A percentile compares a stretch with the other conserved stretches of the same genome.
phyloP scores from a whole-genome alignment of 176 grass and related monocot species.

The Phoenix dactylifera region DNA sequence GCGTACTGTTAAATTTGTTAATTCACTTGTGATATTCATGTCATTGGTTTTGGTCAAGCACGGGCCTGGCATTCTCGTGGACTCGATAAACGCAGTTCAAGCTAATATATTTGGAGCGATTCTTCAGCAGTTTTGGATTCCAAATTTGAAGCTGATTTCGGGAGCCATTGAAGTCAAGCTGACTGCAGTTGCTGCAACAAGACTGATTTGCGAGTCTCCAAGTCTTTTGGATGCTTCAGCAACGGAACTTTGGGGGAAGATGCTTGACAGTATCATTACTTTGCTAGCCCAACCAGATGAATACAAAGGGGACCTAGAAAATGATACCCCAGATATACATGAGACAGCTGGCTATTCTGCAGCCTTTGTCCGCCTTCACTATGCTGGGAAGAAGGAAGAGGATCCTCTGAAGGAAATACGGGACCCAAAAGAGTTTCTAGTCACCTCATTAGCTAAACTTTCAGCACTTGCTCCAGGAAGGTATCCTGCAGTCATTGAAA shows the following conservation, averaged over 20 bases:
- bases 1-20: slow-evolving; percentile 72
- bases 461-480: slow-evolving; percentile 65
- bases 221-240: slow-evolving; percentile 52
- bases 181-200: slow-evolving; percentile 73
- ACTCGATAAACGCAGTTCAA: slow-evolving; percentile 64
- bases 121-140: slow-evolving; percentile 79
- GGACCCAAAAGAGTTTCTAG: slow-evolving; percentile 74
- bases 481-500: slow-evolving; percentile 67
- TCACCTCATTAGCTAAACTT: slow-evolving; percentile 61
- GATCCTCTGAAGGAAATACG: slow-evolving; percentile 83
- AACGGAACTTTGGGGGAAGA: slow-evolving; percentile 70
- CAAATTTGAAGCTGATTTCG: slow-evolving; percentile 73
- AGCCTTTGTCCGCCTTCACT: slow-evolving; percentile 83
- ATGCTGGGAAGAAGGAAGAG: slow-evolving; percentile 82
- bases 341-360: slow-evolving; percentile 67
- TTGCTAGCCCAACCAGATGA: slow-evolving; percentile 63
- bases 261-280: slow-evolving; percentile 59
- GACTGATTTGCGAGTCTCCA: slow-evolving; percentile 74
- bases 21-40: slow-evolving; percentile 78
- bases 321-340: slow-evolving; percentile 52
- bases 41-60: slow-evolving; percentile 79
- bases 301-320: slow-evolving; percentile 41
- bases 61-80: slow-evolving; percentile 54
- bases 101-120: slow-evolving; percentile 50
- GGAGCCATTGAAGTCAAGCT: slow-evolving; percentile 80